Conservation (phyloP, 495 filamentous ascomycete species). For the Glutinoglossum americanum region DNA sequence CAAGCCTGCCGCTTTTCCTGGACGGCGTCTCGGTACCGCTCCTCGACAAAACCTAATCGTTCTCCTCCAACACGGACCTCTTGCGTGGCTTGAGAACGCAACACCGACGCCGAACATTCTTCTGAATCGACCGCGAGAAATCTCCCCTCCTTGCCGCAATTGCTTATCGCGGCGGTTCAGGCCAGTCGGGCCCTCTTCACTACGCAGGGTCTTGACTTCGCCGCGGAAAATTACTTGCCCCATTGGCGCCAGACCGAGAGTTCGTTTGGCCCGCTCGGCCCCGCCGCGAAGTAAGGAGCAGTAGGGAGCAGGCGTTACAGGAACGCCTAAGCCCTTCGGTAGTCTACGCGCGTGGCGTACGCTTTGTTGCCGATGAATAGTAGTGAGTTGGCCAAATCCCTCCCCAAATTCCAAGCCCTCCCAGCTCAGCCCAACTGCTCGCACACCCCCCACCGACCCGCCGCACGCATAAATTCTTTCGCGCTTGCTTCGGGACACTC, state of each 20-base stretch:
- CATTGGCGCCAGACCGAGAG: neutral
- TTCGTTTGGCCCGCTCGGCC: neutral
- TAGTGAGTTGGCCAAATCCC: neutral
- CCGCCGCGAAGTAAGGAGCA: neutral
- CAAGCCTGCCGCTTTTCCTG: neutral
- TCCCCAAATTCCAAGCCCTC: neutral
- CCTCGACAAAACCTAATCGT: neutral
- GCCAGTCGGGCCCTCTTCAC: neutral
- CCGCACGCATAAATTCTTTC: neutral
- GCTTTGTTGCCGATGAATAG: neutral
- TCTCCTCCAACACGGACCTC: neutral
- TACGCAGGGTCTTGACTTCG: neutral
- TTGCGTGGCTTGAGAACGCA: neutral
- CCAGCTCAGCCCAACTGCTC: no score
- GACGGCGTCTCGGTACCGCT: neutral
- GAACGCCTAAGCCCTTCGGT: neutral
- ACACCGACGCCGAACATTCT: neutral
- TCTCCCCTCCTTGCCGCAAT: no score
- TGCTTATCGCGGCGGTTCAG: no score
- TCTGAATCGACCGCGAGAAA: neutral
- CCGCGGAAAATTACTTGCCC: neutral
- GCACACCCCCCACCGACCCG: no score
- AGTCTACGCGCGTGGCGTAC: neutral
- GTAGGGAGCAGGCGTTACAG: neutral
- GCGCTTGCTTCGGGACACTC: neutral